Base-by-base conservation (phyloP, 352 stramenopile species). In the Labyrinthula sp. region DNA sequence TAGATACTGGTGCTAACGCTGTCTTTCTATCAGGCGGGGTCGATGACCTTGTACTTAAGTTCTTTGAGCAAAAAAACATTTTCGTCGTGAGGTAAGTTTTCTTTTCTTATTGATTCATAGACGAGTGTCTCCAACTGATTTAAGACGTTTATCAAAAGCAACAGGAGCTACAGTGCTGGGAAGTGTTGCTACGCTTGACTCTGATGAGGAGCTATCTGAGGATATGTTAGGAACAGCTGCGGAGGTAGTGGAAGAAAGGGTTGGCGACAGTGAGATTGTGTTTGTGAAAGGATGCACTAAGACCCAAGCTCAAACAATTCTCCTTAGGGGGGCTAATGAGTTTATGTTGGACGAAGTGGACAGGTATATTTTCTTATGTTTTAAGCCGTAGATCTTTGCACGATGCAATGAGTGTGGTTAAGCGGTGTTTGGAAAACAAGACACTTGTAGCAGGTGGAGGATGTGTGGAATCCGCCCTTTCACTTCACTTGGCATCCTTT, bases 341-440 rank as follows among this genome's bases (percentile, higher is more conserved):
- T 97, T 94, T 71, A 89, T 96, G 75, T 68, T 94, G 7, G 87
- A 97, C 60, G 90, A 99, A 68, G 95, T 97, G 80, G 87, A 99
- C 64, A 75, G 90, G 26, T n/a, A n/a, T n/a, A n/a, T n/a, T n/a
- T n/a, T n/a, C n/a, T n/a, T n/a, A n/a, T n/a, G n/a, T n/a, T n/a
- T n/a, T n/a, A n/a, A n/a, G n/a, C n/a, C n/a, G n/a, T n/a, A n/a
- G n/a, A n/a, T 92, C 89, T 15, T 72, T 99, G 46, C 87, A 97
- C 61, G 90, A 99, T 67, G 79, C 82, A 29, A 72, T 98, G 35
- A 97, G 93, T 73, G 83, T 96, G n/a, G 81, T 97, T 14, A 97
- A 98, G 73, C 75, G 89, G 31, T 94, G 97, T 77, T 72, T 99
- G n/a, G 90, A 99, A 69, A 92, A 73, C 55, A 97, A 95, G 64